Conservation (phyloP, 768 basidiomycete species). For the Suillus subaureus region DNA sequence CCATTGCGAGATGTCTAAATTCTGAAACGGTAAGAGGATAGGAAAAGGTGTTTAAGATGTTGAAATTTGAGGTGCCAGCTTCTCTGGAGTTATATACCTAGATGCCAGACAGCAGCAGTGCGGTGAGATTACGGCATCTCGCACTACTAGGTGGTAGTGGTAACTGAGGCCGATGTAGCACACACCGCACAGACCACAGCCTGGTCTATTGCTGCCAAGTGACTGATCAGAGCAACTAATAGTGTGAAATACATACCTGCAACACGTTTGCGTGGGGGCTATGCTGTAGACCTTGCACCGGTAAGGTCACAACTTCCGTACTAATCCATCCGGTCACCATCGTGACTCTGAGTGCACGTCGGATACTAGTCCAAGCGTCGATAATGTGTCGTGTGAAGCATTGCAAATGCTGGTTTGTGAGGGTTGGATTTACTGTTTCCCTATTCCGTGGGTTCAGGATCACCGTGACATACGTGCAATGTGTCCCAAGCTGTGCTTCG, state of each 20-base stretch:
- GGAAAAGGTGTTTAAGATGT: background rate
- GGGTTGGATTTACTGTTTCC: background rate
- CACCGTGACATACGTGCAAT: background rate
- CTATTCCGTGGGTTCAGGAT: background rate
- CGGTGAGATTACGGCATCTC: background rate
- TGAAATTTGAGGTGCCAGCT: background rate
- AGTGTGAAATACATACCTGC: background rate
- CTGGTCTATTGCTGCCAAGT: background rate
- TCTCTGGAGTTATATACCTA: conserved; percentile 24
- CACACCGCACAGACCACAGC: background rate
- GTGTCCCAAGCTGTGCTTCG: background rate
- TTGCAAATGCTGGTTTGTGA: background rate
- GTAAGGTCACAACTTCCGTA: background rate
- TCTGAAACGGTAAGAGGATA: background rate
- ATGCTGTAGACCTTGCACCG: background rate
- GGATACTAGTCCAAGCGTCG: background rate
- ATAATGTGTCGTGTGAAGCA: background rate
- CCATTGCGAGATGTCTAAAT: conserved; percentile 14
- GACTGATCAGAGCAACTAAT: background rate
- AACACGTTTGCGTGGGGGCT: background rate
- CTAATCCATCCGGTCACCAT: background rate
- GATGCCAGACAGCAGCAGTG: background rate
- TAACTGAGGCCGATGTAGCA: background rate
- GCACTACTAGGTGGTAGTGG: background rate
- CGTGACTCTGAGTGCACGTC: background rate